A percentile compares a stretch with the other conserved stretches of the same genome.
These are phyloP conservation scores for Pleurotus pulmonarius DNA, from an alignment of 768 basidiomycete species.

Conservation along the genomic window DNA sequence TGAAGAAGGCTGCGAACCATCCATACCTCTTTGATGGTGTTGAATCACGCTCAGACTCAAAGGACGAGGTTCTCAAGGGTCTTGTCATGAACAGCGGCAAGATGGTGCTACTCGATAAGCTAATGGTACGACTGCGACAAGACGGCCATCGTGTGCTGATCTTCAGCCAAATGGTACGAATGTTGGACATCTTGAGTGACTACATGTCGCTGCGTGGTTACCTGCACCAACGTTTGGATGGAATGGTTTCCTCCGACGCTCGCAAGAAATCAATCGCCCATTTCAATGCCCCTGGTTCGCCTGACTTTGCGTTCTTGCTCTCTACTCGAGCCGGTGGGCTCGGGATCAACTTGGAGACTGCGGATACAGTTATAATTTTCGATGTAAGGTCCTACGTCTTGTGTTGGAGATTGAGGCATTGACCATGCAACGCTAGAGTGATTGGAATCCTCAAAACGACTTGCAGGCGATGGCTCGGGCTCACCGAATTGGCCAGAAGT, in stretches of 20 bases:
- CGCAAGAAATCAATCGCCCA: constrained; percentile 96
- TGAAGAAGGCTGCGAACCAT: constrained; percentile 98
- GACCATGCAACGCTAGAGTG: constrained; percentile 54
- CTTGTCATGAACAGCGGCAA: constrained; percentile 98
- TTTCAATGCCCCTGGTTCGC: constrained; percentile 90
- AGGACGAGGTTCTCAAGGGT: constrained; percentile 89
- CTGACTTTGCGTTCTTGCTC: constrained; percentile 94
- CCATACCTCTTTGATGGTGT: constrained; percentile 98
- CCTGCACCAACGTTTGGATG: constrained; percentile 91
- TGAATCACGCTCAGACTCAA: constrained; percentile 55
- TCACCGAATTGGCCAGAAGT: constrained; percentile 98
- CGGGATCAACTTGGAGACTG: constrained; percentile 98
- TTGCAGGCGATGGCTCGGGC: constrained; percentile 99
- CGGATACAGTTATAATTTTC: constrained; percentile 98
- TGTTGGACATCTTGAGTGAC: constrained; percentile 97
- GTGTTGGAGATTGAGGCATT: constrained; percentile 10
- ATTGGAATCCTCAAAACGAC: constrained; percentile 99
- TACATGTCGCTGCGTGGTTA: constrained; percentile 91
- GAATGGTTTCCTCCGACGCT: constrained; percentile 89
- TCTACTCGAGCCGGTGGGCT: constrained; percentile 97
- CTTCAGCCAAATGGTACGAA: constrained; percentile 99
- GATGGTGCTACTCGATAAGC: constrained; percentile 96
- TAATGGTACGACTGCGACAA: constrained; percentile 81
- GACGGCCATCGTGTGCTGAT: constrained; percentile 97
- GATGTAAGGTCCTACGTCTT: constrained; percentile 57